Percentiles rank a stretch among this genome's conserved stretches.
These are phyloP conservation scores for Plantago coronopus DNA, from an alignment of 305 asterid genomes.

Conservation along the genomic window DNA sequence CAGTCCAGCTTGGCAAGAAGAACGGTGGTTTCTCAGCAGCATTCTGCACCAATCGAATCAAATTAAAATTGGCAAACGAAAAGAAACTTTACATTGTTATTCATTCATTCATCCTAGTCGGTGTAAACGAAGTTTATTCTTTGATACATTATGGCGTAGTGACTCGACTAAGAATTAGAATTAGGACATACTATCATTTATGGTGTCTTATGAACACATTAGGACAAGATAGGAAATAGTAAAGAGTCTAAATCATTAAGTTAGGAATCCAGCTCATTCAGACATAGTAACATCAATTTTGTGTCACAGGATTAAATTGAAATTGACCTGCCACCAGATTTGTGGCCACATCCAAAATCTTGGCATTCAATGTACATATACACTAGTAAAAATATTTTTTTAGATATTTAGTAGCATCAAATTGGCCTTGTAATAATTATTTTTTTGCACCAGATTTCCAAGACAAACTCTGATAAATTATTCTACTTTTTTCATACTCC, in stretches of 20 bases:
- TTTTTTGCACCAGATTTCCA: constrained; percentile 1
- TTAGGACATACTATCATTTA: neutral
- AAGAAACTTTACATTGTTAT: no score
- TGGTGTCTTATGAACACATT: neutral
- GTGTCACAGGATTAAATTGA: constrained; percentile 28
- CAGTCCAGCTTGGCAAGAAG: constrained; percentile 57
- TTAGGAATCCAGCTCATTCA: constrained; percentile 14
- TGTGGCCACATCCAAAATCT: constrained; percentile 17
- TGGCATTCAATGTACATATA: constrained; percentile 11
- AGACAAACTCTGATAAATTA: constrained; percentile 7
- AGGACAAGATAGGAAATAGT: neutral
- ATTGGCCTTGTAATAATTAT: neutral
- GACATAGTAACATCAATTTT: constrained; percentile 18
- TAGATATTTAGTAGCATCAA: neutral
- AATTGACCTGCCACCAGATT: constrained; percentile 31
- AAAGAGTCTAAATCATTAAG: constrained; percentile 1
- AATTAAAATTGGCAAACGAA: no score
- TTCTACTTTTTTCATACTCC: constrained; percentile 7
- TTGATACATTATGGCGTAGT: neutral
- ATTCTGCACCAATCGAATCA: constrained; percentile 30
- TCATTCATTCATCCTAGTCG: no score
- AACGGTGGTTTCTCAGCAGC: constrained; percentile 67
- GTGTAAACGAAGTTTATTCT: no score
- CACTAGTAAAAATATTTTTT: neutral
- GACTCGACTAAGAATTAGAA: neutral